Evolutionary conservation across 495 filamentous ascomycete species (phyloP), one percentile per base, ranked within the genome.

Genomic region (Tricharina praecox): DNA sequence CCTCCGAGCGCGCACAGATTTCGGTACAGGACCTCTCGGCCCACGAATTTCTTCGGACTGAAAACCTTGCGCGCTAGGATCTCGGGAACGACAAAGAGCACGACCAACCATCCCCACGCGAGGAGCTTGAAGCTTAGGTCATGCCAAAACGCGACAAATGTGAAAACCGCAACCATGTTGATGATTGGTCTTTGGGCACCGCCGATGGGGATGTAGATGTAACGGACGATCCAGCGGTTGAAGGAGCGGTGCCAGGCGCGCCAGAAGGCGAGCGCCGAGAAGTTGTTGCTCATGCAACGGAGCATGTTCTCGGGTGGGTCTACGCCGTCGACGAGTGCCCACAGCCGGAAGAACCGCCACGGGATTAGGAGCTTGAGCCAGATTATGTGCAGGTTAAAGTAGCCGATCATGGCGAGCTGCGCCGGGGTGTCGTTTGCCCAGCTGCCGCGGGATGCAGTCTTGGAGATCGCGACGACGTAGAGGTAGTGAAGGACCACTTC

Each of bases 221-320:
- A 99, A 18, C 90, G 76, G 34, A 95, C 67, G 50, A 85, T 75
- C 86, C 86, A 99, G 47, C 83, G 78, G 65, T 96, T 94, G 68
- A 80, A 96, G 53, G 75, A 82, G 30, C 85, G 77, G 63, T 99
- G 90, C 92, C 92, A 96, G 49, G 75, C 72, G 45, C 90, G 81
- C 90, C 90, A 99, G 67, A 99, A 99, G 20, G 75, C 78, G n/a
- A 84, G 69, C 4, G 82, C 77, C 47, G 80, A 87, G 67, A 87
- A 94, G 63, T 96, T 96, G 66, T 99, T 75, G 54, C 77, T 84
- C 67, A 95, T 84, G 68, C 90, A 99, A 56, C 90, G 85, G 42
- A 96, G 72, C 83, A 99, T 90, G 66, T 99, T 99, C 63, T 99
- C 90, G 2, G 90, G 87, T 0, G 90, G 85, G 60, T 99, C 90